Evolutionary conservation across 2,329 filamentous ascomycete genomes (phyloP), one percentile per base, ranked within the genome.

Genomic region (Sarocladiaceae sp.): DNA sequence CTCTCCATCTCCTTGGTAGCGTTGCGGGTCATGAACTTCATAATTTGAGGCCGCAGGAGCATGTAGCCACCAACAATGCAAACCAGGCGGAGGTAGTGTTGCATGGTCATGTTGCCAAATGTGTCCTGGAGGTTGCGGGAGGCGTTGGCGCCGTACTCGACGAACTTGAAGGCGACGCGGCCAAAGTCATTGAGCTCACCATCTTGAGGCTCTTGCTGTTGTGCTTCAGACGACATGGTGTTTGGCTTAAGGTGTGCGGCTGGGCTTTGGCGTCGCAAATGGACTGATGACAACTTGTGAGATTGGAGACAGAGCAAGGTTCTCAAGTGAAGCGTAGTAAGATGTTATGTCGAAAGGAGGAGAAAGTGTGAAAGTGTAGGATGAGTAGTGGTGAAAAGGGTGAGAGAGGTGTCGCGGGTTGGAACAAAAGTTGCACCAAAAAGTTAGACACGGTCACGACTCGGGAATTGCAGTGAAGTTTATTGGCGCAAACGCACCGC

Each of bases 21-120:
- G 56, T 77, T 69, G 60, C 80, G 82, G 55, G 77, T 81, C 59
- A 83, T 83, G 33, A 83, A 68, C 63, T 86, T 86, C 62, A 92
- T 76, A 50, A 92, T 67, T 65, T 90, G 90, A 0, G 88, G 88
- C 1, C 90, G 83, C 22, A 90, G 62, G 50, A 94, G 78, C 57
- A 84, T 64, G 72, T 93, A 95, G 52, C 81, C 84, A 61, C 89
- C 82, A 18, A 90, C 79, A 55, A 90, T 79, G 58, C 83, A 77
- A 58, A 90, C 69, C 53, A 94, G 76, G 46, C 89, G 87, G 60
- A 94, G 77, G 74, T 78, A 83, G 37, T 77, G 71, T 58, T 81
- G 69, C 11, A 66, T 61, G 1, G 74, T 71, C 73, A 84, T 76
- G 55, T 68, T 71, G 56, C 69, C 67, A 57, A 85, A 73, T 22